Evolutionary conservation across 345 rosid species (phyloP).

Genomic region (Lagerstroemia speciosa): DNA sequence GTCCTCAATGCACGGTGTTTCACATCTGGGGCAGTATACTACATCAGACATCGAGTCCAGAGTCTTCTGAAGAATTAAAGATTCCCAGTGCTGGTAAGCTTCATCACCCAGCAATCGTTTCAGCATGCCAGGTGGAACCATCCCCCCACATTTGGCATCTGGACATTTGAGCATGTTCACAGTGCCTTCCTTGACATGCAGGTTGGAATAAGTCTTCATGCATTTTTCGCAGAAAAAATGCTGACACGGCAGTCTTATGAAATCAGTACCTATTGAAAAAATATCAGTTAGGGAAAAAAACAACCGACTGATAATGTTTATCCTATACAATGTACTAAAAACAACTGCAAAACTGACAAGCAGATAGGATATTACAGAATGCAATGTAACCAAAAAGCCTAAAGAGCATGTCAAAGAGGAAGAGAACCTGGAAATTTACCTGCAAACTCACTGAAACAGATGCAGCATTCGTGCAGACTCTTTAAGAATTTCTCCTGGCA

Average conservation of each 20-base stretch:
- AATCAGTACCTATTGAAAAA: slow-evolving; percentile 44
- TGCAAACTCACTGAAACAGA: slow-evolving; percentile 59
- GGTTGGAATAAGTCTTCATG: slow-evolving; percentile 58
- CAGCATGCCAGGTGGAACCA: slow-evolving; percentile 61
- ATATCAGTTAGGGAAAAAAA: background rate
- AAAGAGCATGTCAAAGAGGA: slow-evolving; percentile 1
- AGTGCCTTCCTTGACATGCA: slow-evolving; percentile 71
- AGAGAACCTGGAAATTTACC: slow-evolving; percentile 32
- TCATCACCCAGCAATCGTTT: slow-evolving; percentile 58
- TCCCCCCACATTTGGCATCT: slow-evolving; percentile 50
- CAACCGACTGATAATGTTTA: background rate
- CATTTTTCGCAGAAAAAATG: slow-evolving; percentile 79
- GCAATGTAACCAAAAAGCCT: background rate
- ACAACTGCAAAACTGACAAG: background rate
- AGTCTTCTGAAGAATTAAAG: slow-evolving; percentile 65
- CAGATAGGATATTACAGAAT: background rate
- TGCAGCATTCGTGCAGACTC: slow-evolving; percentile 63
- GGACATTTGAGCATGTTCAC: slow-evolving; percentile 70
- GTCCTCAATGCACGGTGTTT: slow-evolving; percentile 83
- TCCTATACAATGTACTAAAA: background rate
- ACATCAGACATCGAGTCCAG: slow-evolving; percentile 76
- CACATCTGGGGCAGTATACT: slow-evolving; percentile 77
- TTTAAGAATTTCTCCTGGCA: slow-evolving; percentile 50
- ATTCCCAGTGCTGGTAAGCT: slow-evolving; percentile 70
- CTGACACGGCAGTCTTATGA: slow-evolving; percentile 63